Percentiles rank a stretch among this genome's conserved stretches.
Conservation (phyloP, 2,329 filamentous ascomycete genomes). For the Dactylellina parvicollis region DNA sequence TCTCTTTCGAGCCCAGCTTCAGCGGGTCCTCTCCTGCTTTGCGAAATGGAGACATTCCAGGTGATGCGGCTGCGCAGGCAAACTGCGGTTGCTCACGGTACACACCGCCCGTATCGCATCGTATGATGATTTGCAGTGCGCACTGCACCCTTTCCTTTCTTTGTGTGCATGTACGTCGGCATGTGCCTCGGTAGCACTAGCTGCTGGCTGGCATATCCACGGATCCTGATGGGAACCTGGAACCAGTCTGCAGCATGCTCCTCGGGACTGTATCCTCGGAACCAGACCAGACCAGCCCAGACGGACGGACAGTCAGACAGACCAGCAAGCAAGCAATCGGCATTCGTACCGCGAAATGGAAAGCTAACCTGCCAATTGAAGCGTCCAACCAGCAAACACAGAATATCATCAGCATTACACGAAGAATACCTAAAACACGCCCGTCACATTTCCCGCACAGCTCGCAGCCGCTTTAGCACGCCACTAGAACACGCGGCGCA, state of each 20-base stretch:
- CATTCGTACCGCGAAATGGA: conserved; percentile 51
- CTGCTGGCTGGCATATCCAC: conserved; percentile 19
- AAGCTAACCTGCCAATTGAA: conserved; percentile 54
- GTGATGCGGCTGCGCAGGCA: conserved; percentile 29
- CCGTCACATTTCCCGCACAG: conserved; percentile 45
- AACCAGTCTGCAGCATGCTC: conserved; percentile 34
- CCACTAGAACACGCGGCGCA: conserved; percentile 45
- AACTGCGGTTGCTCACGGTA: conserved; percentile 17
- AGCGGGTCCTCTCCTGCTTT: no score
- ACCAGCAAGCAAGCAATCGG: conserved; percentile 36
- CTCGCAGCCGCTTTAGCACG: conserved; percentile 52
- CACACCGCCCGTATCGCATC: neutral
- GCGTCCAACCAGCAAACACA: conserved; percentile 25
- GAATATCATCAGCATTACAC: conserved; percentile 47
- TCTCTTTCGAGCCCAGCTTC: conserved; percentile 17
- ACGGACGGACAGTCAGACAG: no score
- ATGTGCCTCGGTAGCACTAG: conserved; percentile 35
- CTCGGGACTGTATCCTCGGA: conserved; percentile 36
- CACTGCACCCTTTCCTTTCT: conserved; percentile 14
- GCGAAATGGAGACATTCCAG: conserved; percentile 21
- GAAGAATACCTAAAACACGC: conserved; percentile 44
- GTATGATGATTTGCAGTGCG: conserved; percentile 39
- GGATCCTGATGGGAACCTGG: conserved; percentile 20
- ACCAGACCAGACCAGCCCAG: conserved; percentile 7
- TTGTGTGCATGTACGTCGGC: no score